A percentile compares a stretch with the other conserved stretches of the same genome.
Conservation (phyloP, 2,329 filamentous ascomycete genomes). For the Podosphaera leucotricha region DNA sequence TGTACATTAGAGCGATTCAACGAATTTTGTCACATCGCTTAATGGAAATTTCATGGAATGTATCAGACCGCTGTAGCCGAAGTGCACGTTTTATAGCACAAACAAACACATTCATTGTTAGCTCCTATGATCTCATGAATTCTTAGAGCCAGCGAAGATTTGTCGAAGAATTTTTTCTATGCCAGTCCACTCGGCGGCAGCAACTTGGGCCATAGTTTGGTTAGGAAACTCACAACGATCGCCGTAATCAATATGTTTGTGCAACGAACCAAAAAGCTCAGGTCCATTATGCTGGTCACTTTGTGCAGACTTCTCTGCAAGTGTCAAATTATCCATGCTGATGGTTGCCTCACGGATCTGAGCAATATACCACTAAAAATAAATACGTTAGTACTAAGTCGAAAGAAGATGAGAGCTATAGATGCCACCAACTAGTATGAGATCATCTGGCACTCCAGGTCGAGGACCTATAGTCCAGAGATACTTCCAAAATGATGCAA, state of each 20-base stretch:
- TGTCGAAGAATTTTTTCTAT: conserved; percentile 24
- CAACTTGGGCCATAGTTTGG: conserved; percentile 24
- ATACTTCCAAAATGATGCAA: conserved; percentile 26
- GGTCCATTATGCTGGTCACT: conserved; percentile 2
- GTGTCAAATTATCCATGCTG: conserved; percentile 18
- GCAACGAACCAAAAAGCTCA: conserved; percentile 19
- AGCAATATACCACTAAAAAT: conserved; percentile 30
- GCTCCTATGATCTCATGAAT: not conserved
- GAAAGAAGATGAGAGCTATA: not conserved
- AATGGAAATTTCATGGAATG: no score
- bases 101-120: no score
- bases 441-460: conserved; percentile 23
- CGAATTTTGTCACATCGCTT: no score
- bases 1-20: no score
- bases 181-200: conserved; percentile 23
- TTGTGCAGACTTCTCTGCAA: conserved; percentile 19
- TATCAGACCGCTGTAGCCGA: no score
- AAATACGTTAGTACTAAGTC: conserved; percentile 1
- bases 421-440: conserved; percentile 26
- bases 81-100: no score
- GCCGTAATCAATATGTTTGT: conserved; percentile 25
- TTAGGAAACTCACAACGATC: conserved; percentile 13
- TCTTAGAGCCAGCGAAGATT: conserved; percentile 4
- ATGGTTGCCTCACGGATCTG: conserved; percentile 29
- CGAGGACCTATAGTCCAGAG: conserved; percentile 28